A percentile compares a stretch with the other conserved stretches of the same genome.
Conservation (phyloP, 2,329 filamentous ascomycete species). For the Sarocladiaceae sp. region DNA sequence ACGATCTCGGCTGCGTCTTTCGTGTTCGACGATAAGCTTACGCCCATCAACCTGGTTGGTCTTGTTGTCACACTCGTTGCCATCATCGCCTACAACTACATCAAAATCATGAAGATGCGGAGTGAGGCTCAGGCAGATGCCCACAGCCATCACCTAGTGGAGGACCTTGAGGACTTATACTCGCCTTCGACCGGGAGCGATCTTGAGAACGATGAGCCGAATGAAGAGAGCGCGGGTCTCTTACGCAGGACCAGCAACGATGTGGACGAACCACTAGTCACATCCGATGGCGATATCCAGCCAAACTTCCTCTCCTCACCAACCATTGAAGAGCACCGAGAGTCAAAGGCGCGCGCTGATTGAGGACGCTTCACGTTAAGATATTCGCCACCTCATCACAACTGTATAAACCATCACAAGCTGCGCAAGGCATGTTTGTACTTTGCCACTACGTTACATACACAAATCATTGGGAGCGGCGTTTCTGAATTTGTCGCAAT, state of each 20-base stretch:
- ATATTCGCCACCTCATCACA: too few relatives aligned
- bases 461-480: too few relatives aligned
- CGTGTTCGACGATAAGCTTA: conserved; percentile 85
- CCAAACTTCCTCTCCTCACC: conserved; percentile 25
- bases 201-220: conserved; percentile 34
- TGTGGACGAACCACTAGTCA: conserved; percentile 31
- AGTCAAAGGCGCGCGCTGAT: not conserved
- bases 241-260: conserved; percentile 34
- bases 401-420: too few relatives aligned
- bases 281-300: conserved; percentile 36
- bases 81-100: conserved; percentile 88
- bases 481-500: too few relatives aligned
- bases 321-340: not conserved
- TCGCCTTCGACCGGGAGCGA: conserved; percentile 35
- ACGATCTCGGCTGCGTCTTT: conserved; percentile 86
- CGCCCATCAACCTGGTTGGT: conserved; percentile 80
- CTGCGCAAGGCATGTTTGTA: too few relatives aligned
- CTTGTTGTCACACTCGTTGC: conserved; percentile 83
- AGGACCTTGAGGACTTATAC: conserved; percentile 17
- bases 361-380: too few relatives aligned
- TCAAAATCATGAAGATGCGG: conserved; percentile 90
- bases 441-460: too few relatives aligned
- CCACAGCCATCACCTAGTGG: conserved; percentile 28
- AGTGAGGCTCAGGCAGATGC: conserved; percentile 60
- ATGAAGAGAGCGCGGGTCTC: conserved; percentile 40